Evolutionary conservation across 2,329 filamentous ascomycete species (phyloP).

Genomic region (Orbilia blumenaviensis): DNA sequence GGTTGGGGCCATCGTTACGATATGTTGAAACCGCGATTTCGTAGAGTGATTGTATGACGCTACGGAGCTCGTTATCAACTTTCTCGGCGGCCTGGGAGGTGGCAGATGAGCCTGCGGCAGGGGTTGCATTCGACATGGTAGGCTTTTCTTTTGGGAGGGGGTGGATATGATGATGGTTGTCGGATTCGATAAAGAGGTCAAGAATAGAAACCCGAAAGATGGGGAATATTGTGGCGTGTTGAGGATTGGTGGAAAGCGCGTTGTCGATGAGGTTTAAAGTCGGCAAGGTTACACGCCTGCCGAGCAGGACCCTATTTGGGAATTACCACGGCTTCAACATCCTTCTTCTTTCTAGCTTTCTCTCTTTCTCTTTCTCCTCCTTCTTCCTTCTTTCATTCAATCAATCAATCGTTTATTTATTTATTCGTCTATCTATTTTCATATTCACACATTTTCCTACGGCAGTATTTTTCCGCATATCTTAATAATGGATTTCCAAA

Average conservation of each 20-base stretch:
- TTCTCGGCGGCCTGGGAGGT: constrained; percentile 23
- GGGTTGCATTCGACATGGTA: constrained; percentile 39
- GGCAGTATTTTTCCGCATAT: background rate
- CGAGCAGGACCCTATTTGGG: constrained; percentile 14
- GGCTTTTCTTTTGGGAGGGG: too few species aligned
- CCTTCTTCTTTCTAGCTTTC: background rate
- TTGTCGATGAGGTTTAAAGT: constrained; percentile 28
- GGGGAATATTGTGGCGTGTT: background rate
- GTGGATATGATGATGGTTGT: background rate
- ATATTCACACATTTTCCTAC: too few species aligned
- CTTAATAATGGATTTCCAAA: background rate
- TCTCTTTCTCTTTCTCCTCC: background rate
- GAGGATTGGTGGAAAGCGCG: background rate
- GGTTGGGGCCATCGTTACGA: constrained; percentile 66
- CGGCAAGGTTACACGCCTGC: constrained; percentile 35
- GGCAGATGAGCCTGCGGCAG: background rate
- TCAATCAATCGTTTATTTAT: too few species aligned
- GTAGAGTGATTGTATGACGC: constrained; percentile 72
- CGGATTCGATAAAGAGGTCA: background rate
- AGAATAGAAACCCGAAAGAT: background rate
- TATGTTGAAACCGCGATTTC: constrained; percentile 72
- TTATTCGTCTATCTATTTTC: too few species aligned
- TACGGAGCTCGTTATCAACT: constrained; percentile 68
- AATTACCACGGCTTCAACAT: constrained; percentile 18
- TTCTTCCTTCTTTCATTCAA: too few species aligned